A percentile compares a stretch with the other conserved stretches of the same genome.
phyloP scores from a whole-genome alignment of 345 rosid genomes.

The Citrus reticulata region DNA sequence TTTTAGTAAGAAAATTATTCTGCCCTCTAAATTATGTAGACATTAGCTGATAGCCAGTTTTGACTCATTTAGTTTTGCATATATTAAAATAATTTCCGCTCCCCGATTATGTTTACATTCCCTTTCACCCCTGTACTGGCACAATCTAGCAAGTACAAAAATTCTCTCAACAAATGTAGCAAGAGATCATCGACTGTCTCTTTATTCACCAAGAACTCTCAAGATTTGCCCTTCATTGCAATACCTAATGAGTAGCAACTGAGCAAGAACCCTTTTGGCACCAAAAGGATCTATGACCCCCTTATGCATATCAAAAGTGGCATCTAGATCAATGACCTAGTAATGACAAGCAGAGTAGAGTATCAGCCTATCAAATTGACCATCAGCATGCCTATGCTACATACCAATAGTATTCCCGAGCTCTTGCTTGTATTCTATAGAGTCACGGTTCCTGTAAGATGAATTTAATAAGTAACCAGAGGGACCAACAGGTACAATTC shows the following conservation, averaged over 20 bases:
- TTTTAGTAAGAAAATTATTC: neutral
- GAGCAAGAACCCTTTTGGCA: neutral
- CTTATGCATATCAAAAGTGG: neutral
- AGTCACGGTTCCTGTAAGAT: constrained; percentile 73
- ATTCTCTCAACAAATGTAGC: neutral
- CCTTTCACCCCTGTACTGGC: neutral
- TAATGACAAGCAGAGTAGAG: constrained; percentile 15
- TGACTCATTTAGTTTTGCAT: neutral
- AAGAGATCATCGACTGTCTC: neutral
- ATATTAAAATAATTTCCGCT: neutral
- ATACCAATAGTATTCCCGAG: constrained; percentile 96
- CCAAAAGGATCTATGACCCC: constrained; percentile 7
- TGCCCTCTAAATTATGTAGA: neutral
- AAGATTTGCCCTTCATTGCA: neutral
- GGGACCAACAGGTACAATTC: constrained; percentile 86
- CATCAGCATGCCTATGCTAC: constrained; percentile 24
- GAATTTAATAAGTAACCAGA: constrained; percentile 79
- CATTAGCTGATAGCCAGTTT: neutral
- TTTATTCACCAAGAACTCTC: neutral
- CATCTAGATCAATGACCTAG: neutral
- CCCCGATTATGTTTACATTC: neutral
- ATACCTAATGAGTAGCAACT: neutral
- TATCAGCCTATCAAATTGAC: constrained; percentile 14
- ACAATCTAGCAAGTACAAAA: neutral
- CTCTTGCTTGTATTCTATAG: constrained; percentile 86